phyloP scores from a whole-genome alignment of 441 rosid genomes.

The Pelargonium exstipulatum region DNA sequence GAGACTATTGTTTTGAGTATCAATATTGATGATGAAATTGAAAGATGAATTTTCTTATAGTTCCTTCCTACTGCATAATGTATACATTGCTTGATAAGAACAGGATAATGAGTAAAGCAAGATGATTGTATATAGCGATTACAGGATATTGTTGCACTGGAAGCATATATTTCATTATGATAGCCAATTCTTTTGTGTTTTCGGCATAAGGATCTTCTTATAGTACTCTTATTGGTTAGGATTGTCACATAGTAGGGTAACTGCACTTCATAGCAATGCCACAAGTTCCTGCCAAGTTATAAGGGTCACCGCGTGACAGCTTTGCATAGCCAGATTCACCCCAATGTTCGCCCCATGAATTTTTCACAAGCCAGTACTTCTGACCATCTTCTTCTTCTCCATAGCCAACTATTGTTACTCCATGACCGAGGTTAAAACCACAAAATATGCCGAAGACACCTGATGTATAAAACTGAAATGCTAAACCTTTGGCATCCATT shows the following conservation, averaged over 20 bases:
- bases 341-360: slow-evolving; percentile 70
- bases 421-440: slow-evolving; percentile 55
- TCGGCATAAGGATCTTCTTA: too few relatives aligned
- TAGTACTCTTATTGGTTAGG: too few relatives aligned
- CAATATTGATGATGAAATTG: neutral
- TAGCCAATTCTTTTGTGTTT: too few relatives aligned
- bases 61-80: too few relatives aligned
- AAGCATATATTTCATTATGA: too few relatives aligned
- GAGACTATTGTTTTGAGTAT: neutral
- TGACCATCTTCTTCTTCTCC: slow-evolving; percentile 35
- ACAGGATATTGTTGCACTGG: too few relatives aligned
- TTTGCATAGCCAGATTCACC: slow-evolving; percentile 69
- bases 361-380: slow-evolving; percentile 68
- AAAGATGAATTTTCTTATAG: neutral
- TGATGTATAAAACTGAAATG: slow-evolving; percentile 50
- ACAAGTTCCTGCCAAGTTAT: slow-evolving; percentile 40
- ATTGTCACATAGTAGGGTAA: slow-evolving; percentile 41
- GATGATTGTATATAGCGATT: too few relatives aligned
- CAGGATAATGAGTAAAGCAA: too few relatives aligned
- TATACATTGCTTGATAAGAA: too few relatives aligned
- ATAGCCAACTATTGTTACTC: slow-evolving; percentile 64
- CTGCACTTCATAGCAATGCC: slow-evolving; percentile 62
- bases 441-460: slow-evolving; percentile 60
- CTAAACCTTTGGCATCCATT: slow-evolving; percentile 50
- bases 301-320: slow-evolving; percentile 34